Evolutionary conservation across 2,329 filamentous ascomycete species (phyloP).

Genomic region (Escovopsis sp.): DNA sequence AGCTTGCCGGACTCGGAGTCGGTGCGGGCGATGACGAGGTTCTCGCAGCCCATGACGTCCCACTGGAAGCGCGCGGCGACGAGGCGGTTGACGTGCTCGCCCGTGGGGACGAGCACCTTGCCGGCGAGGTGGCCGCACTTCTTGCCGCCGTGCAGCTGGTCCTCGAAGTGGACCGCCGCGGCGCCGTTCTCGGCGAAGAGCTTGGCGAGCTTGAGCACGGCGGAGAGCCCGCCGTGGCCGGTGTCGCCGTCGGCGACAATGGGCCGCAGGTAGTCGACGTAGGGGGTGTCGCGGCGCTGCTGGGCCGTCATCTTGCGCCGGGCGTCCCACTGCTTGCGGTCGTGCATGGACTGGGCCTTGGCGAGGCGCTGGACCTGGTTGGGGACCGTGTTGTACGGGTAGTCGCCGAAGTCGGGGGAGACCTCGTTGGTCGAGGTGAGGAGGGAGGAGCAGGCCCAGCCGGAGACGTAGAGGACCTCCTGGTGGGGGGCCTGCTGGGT

Average conservation of each 20-base stretch:
- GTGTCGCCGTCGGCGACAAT: slow-evolving; percentile 96
- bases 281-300: slow-evolving; percentile 61
- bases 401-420: slow-evolving; percentile 93
- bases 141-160: slow-evolving; percentile 94
- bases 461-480: slow-evolving; percentile 89
- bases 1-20: slow-evolving; percentile 90
- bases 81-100: slow-evolving; percentile 92
- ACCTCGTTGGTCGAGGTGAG: slow-evolving; percentile 94
- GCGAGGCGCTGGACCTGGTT: slow-evolving; percentile 94
- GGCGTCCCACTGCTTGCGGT: slow-evolving; percentile 85
- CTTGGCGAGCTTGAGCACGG: slow-evolving; percentile 91
- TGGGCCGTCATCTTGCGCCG: slow-evolving; percentile 62
- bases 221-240: slow-evolving; percentile 80
- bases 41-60: slow-evolving; percentile 96
- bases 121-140: slow-evolving; percentile 95
- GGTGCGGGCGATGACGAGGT: slow-evolving; percentile 84
- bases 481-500: slow-evolving; percentile 94
- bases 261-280: slow-evolving; percentile 81
- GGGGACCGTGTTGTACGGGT: slow-evolving; percentile 96
- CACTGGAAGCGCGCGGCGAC: slow-evolving; percentile 89
- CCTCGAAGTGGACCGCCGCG: slow-evolving; percentile 92
- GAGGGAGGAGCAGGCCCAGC: slow-evolving; percentile 92
- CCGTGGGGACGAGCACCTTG: slow-evolving; percentile 84
- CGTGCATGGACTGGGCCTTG: slow-evolving; percentile 94
- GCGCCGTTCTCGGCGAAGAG: slow-evolving; percentile 95